Evolutionary conservation across 1,284 basidiomycete genomes (phyloP).

Genomic region (Spongispora temasekensis): DNA sequence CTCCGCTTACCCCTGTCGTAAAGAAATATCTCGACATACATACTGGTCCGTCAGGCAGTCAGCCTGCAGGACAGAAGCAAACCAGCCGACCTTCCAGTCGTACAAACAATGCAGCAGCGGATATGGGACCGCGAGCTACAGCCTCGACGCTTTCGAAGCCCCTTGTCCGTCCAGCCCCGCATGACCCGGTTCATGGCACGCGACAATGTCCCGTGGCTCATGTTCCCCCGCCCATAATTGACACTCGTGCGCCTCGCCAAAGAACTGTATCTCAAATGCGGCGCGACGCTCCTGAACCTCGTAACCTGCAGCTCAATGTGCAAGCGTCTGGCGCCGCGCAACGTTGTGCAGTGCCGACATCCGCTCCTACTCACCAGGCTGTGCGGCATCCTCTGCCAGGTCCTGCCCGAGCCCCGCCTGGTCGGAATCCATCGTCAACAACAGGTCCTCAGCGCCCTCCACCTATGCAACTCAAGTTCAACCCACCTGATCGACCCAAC

Average conservation of each 20-base stretch:
- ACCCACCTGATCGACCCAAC: slow-evolving; percentile 24
- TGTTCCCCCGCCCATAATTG: neutral
- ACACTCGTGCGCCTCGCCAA: slow-evolving; percentile 17
- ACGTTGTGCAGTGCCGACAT: slow-evolving; percentile 19
- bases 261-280: slow-evolving; percentile 22
- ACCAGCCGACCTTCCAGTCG: slow-evolving; percentile 30
- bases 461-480: slow-evolving; percentile 28
- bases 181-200: slow-evolving; percentile 1
- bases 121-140: slow-evolving; percentile 9
- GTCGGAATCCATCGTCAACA: slow-evolving; percentile 8
- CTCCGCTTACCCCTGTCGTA: slow-evolving; percentile 73
- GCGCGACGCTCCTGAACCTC: slow-evolving; percentile 19
- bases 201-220: slow-evolving; percentile 11
- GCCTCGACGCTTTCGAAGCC: slow-evolving; percentile 14
- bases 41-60: slow-evolving; percentile 15
- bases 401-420: slow-evolving; percentile 9
- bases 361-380: slow-evolving; percentile 13
- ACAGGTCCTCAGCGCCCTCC: slow-evolving; percentile 32
- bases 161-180: slow-evolving; percentile 7
- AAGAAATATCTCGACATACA: slow-evolving; percentile 77
- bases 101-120: slow-evolving; percentile 17
- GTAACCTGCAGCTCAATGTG: slow-evolving; percentile 13
- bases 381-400: slow-evolving; percentile 11
- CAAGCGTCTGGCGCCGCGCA: slow-evolving; percentile 26
- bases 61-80: slow-evolving; percentile 14